A percentile compares a stretch with the other conserved stretches of the same genome.
Conservation (phyloP, 768 basidiomycete genomes). For the Boletus bicolor region DNA sequence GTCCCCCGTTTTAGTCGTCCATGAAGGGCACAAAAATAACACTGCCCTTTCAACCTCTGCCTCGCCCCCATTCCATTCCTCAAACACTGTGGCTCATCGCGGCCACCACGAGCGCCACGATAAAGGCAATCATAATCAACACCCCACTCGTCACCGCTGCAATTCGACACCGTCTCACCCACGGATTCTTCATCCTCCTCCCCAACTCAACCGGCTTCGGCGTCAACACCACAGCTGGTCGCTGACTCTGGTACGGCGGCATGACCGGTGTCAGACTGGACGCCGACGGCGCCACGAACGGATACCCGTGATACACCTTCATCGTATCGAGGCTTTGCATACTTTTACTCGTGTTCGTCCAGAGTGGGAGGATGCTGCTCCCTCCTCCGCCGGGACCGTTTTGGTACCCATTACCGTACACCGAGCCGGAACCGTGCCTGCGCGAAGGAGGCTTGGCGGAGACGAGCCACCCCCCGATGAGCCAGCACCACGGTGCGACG, state of each 20-base stretch:
- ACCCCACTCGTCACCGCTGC: constrained; percentile 60
- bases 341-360: constrained; percentile 40
- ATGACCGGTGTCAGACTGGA: constrained; percentile 31
- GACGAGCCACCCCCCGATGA: constrained; percentile 73
- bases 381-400: constrained; percentile 39
- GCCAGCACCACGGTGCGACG: constrained; percentile 69
- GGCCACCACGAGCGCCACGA: constrained; percentile 46
- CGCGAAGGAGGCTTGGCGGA: constrained; percentile 16
- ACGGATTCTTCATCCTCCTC: constrained; percentile 30
- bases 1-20: background rate
- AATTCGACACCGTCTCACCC: constrained; percentile 48
- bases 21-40: background rate
- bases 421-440: background rate
- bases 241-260: constrained; percentile 20
- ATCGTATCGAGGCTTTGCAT: constrained; percentile 42
- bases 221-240: constrained; percentile 18
- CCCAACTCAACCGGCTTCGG: constrained; percentile 14
- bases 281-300: constrained; percentile 54
- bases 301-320: constrained; percentile 50
- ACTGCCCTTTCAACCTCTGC: background rate
- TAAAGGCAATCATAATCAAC: constrained; percentile 45
- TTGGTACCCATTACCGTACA: constrained; percentile 14
- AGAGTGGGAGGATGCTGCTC: constrained; percentile 32
- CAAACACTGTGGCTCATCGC: background rate
- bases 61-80: background rate